Evolutionary conservation across 1,284 basidiomycete species (phyloP).

Genomic region (Ceratorhiza oryzae-sativae): DNA sequence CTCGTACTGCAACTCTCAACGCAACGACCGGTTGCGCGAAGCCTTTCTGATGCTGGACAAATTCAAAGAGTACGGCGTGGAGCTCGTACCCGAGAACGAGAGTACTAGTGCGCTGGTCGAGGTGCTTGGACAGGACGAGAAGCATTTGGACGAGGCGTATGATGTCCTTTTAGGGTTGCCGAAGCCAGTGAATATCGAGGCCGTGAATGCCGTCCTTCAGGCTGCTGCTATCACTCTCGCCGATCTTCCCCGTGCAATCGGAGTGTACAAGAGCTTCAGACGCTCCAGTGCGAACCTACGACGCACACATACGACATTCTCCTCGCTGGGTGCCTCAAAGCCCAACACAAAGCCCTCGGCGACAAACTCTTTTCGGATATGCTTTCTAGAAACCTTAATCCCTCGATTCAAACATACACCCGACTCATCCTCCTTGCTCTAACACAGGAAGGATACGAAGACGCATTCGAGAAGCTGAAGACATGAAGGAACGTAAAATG

Average conservation of each 20-base stretch:
- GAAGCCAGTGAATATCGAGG: conserved; percentile 59
- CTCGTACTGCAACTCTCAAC: conserved; percentile 61
- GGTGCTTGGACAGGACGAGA: conserved; percentile 52
- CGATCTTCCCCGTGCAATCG: conserved; percentile 79
- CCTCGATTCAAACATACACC: conserved; percentile 68
- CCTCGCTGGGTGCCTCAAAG: conserved; percentile 66
- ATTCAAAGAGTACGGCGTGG: conserved; percentile 62
- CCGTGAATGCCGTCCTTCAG: conserved; percentile 70
- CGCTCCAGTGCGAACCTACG: conserved; percentile 65
- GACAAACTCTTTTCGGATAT: conserved; percentile 65
- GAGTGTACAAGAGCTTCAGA: conserved; percentile 69
- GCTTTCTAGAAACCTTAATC: conserved; percentile 61
- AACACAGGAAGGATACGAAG: conserved; percentile 76
- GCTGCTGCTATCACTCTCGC: conserved; percentile 63
- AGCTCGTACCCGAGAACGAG: conserved; percentile 52
- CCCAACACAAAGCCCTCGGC: conserved; percentile 65
- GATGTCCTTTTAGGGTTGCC: conserved; percentile 67
- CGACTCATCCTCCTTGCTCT: conserved; percentile 72
- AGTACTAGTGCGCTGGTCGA: conserved; percentile 63
- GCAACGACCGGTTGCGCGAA: conserved; percentile 56
- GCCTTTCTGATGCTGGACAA: conserved; percentile 63
- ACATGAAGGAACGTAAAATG: conserved; percentile 74
- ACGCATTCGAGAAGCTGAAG: conserved; percentile 86
- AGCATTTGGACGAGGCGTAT: conserved; percentile 64
- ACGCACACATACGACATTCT: conserved; percentile 74